Percentiles rank a stretch among this genome's conserved stretches.
Conservation (phyloP, 2,329 filamentous ascomycete species). For the Lachnellula occidentalis region DNA sequence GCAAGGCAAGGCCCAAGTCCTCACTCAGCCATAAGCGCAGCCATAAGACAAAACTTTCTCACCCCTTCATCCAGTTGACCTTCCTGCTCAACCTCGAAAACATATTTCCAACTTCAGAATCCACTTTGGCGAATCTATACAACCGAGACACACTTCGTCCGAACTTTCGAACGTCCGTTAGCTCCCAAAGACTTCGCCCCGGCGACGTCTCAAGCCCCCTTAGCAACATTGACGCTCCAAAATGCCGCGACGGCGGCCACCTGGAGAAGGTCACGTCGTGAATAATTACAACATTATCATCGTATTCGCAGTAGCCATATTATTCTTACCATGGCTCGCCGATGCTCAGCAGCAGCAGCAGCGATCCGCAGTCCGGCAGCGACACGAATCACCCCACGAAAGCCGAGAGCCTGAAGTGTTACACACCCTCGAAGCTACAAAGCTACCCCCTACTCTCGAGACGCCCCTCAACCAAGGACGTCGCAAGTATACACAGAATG, state of each 20-base stretch:
- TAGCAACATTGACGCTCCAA: constrained; percentile 37
- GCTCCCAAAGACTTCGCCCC: constrained; percentile 19
- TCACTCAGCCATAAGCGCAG: too few species aligned
- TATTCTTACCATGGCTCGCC: constrained; percentile 54
- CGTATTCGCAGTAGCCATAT: constrained; percentile 50
- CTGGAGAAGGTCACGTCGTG: constrained; percentile 49
- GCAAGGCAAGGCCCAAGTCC: too few species aligned
- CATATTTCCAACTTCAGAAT: neutral
- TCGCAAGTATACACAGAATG: constrained; percentile 29
- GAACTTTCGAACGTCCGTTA: neutral
- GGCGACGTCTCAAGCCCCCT: constrained; percentile 18
- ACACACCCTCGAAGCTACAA: constrained; percentile 26
- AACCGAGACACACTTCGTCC: neutral
- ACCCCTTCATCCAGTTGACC: too few species aligned
- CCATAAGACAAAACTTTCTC: too few species aligned
- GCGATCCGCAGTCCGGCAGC: constrained; percentile 29
- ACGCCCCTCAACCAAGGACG: constrained; percentile 23
- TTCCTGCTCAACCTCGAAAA: neutral
- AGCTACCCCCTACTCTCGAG: constrained; percentile 28
- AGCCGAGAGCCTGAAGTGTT: constrained; percentile 21
- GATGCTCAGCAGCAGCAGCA: constrained; percentile 64
- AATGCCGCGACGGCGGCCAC: constrained; percentile 59
- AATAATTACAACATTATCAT: constrained; percentile 38
- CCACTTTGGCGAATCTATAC: neutral
- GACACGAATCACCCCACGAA: constrained; percentile 29